phyloP scores from a whole-genome alignment of 2,329 filamentous ascomycete species.

The Xylaria sp. region DNA sequence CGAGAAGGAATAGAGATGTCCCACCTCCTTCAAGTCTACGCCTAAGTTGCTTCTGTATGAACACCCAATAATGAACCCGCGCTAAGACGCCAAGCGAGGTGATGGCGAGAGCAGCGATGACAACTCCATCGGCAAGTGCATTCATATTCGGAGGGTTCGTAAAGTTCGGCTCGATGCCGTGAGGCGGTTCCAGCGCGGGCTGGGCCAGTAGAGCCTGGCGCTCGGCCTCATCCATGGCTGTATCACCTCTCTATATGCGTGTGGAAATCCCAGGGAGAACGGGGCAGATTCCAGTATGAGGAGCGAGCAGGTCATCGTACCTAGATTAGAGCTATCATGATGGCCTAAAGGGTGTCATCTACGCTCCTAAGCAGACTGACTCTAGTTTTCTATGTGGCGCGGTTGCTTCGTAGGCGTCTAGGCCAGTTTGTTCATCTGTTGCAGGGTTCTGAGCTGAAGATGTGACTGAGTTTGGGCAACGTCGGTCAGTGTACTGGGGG shows the following conservation, averaged over 20 bases:
- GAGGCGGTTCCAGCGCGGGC: constrained; percentile 6
- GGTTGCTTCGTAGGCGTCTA: not conserved
- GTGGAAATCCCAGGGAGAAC: not conserved
- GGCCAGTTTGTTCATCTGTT: constrained; percentile 1
- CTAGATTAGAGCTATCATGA: constrained; percentile 6
- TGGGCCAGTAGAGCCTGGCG: constrained; percentile 18
- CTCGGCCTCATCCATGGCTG: constrained; percentile 19
- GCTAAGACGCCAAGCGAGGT: constrained; percentile 17
- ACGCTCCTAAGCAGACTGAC: constrained; percentile 13
- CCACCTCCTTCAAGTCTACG: not conserved
- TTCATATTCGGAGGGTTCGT: constrained; percentile 26
- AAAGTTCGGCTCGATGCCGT: constrained; percentile 17
- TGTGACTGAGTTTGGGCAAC: constrained; percentile 17
- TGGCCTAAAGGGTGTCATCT: not conserved
- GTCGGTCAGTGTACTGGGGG: constrained; percentile 1
- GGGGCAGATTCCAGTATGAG: not conserved
- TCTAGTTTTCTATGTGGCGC: not conserved
- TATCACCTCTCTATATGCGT: not conserved
- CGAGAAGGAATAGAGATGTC: not conserved
- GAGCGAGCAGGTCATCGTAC: constrained; percentile 13
- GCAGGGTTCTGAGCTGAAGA: constrained; percentile 21
- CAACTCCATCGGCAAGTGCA: not conserved
- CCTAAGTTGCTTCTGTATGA: not conserved
- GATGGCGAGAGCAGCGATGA: constrained; percentile 21
- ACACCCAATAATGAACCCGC: constrained; percentile 20